Base-by-base conservation (phyloP, 176 grass and related monocot species). In the Alopecurus myosuroides region DNA sequence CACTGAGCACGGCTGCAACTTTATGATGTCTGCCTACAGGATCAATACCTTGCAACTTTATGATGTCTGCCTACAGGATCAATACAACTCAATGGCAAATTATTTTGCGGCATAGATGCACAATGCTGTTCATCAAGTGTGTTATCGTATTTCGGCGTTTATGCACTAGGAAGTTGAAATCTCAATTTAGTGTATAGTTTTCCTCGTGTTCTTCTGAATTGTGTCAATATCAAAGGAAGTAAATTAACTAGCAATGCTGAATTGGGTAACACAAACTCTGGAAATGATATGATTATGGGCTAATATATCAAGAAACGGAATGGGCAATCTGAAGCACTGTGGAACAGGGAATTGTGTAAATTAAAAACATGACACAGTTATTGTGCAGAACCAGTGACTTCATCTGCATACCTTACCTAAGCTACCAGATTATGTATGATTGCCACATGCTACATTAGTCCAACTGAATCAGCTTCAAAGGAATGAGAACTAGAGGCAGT, bases 201-300 rank as follows among this genome's bases (percentile, higher is more conserved):
- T 48, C 33, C 22, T 22, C 4, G 9, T n/a, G n/a, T n/a, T n/a
- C 19, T n/a, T 60, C 28, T 15, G 11, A 10, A 67, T 34, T 56
- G 5, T 63, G 20, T 84, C 61, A 20, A 42, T 64, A 73, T 23
- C 18, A 35, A 74, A 34, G 1, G 28, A 62, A 46, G 46, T 9
- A 61, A 46, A 49, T 50, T 74, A 49, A 46, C 8, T 3, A 65
- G 19, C 82, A 34, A 15, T 20, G 28, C 45, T 46, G 58, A 74
- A 18, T 83, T 86, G 35, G 15, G 23, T 37, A 28, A 11, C 73
- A 82, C 39, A 36, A 51, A 63, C 36, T 81, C 52, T 81, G 31
- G 46, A 85, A 44, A 18, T 20, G 35, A n/a, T 55, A 9, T 55
- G 30, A 73, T 62, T 33, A 61, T 36, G 6, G 55, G 6, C 35